phyloP scores from a whole-genome alignment of 2,329 filamentous ascomycete species.

The Catunica adiposa region DNA sequence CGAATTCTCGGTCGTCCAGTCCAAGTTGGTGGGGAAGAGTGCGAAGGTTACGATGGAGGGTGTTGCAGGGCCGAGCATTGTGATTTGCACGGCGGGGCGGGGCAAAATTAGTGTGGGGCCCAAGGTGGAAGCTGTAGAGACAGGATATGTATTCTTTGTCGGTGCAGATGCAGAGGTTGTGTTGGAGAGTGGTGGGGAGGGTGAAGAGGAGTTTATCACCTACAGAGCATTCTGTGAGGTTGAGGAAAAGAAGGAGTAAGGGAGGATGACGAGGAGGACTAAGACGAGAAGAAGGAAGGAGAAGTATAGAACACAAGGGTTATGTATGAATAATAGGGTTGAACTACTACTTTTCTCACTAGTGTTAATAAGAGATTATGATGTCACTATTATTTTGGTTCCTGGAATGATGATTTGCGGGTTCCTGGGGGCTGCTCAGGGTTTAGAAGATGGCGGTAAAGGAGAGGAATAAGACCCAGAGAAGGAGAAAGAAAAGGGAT shows the following conservation, averaged over 20 bases:
- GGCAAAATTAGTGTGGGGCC: conserved; percentile 75
- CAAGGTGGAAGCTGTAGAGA: conserved; percentile 57
- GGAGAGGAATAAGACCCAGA: too few species aligned
- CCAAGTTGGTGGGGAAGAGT: conserved; percentile 51
- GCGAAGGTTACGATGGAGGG: conserved; percentile 79
- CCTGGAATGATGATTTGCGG: too few species aligned
- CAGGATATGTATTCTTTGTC: conserved; percentile 67
- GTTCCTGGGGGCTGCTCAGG: too few species aligned
- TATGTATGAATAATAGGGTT: not conserved
- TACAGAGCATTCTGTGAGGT: conserved; percentile 94
- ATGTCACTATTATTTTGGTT: not conserved
- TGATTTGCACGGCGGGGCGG: conserved; percentile 74
- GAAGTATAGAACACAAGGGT: not conserved
- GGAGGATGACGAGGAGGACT: too few species aligned
- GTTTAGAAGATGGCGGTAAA: too few species aligned
- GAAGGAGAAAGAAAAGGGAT: too few species aligned
- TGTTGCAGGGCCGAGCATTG: conserved; percentile 74
- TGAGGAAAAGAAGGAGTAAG: conserved; percentile 21
- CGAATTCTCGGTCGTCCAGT: conserved; percentile 81
- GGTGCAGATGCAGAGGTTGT: conserved; percentile 74
- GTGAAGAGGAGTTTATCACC: conserved; percentile 59
- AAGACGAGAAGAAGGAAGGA: not conserved
- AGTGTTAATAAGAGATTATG: not conserved
- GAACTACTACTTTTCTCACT: not conserved
- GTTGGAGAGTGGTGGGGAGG: conserved; percentile 47